Conservation (phyloP, 306 rosid genomes). For the Quercus cerris region DNA sequence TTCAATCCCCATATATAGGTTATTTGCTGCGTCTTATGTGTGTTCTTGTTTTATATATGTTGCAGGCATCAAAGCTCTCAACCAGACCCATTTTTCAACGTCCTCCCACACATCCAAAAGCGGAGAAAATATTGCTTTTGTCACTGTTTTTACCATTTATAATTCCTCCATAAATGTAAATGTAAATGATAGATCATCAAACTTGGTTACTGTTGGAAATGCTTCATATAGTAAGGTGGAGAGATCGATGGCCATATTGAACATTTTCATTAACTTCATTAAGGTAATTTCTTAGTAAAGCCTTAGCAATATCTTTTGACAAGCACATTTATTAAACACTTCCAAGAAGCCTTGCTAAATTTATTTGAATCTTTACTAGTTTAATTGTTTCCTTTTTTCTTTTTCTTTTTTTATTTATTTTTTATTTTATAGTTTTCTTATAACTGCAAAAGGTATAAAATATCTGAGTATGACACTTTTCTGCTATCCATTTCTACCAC, state of each 20-base stretch:
- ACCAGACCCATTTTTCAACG: slow-evolving; percentile 39
- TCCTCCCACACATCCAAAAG: slow-evolving; percentile 24
- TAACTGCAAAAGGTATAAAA: neutral
- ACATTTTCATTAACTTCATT: slow-evolving; percentile 71
- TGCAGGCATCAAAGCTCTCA: slow-evolving; percentile 80
- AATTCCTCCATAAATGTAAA: slow-evolving; percentile 43
- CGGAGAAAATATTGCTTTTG: slow-evolving; percentile 47
- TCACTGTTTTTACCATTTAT: slow-evolving; percentile 73
- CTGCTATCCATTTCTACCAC: neutral
- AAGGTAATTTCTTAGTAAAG: slow-evolving; percentile 45
- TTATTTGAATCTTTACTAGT: neutral
- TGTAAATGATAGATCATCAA: slow-evolving; percentile 41
- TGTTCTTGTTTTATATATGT: slow-evolving; percentile 9
- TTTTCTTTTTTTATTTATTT: neutral
- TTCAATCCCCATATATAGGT: slow-evolving; percentile 1
- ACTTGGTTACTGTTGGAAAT: slow-evolving; percentile 55
- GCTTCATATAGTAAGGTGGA: slow-evolving; percentile 58
- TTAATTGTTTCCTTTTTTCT: neutral
- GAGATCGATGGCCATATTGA: slow-evolving; percentile 78
- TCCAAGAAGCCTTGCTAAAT: neutral
- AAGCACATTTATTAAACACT: neutral
- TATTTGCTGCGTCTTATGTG: neutral
- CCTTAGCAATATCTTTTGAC: neutral
- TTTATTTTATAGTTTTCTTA: neutral
- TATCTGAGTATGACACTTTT: neutral